Percentiles rank a stretch among this genome's conserved stretches.
phyloP scores from a whole-genome alignment of 768 basidiomycete genomes.

The Mycena capillaripes region DNA sequence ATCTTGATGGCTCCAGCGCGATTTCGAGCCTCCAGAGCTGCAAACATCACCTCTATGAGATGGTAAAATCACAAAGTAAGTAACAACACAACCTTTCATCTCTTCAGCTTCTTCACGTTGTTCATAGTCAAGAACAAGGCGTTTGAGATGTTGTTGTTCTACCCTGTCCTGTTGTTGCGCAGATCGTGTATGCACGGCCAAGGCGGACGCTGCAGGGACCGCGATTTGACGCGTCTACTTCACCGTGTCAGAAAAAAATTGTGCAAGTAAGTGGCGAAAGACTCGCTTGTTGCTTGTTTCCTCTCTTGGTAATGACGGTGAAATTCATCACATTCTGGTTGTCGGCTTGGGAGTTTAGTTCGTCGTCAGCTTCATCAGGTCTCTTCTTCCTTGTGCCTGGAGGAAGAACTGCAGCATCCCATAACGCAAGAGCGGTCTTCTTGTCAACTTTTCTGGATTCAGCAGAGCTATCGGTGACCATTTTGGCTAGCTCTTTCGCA shows the following conservation, averaged over 20 bases:
- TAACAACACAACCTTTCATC: conserved; percentile 67
- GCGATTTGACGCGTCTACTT: conserved; percentile 86
- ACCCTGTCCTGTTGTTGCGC: conserved; percentile 95
- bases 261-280: neutral
- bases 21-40: conserved; percentile 79
- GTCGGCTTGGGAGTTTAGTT: conserved; percentile 53
- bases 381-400: conserved; percentile 77
- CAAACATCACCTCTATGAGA: conserved; percentile 2
- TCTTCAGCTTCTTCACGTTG: conserved; percentile 91
- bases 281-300: conserved; percentile 91
- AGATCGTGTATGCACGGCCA: conserved; percentile 91
- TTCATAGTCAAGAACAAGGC: conserved; percentile 92
- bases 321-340: conserved; percentile 83
- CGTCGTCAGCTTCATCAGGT: conserved; percentile 69
- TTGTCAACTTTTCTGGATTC: conserved; percentile 91
- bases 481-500: conserved; percentile 94
- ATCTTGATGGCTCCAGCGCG: conserved; percentile 81
- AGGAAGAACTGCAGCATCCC: conserved; percentile 89
- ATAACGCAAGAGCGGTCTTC: conserved; percentile 87
- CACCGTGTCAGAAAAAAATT: conserved; percentile 3
- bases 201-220: conserved; percentile 87
- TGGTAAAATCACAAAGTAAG: conserved; percentile 4
- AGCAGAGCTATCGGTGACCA: conserved; percentile 89
- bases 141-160: conserved; percentile 97
- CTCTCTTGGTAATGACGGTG: conserved; percentile 91